A percentile compares a stretch with the other conserved stretches of the same genome.
These are phyloP conservation scores for Pseudogymnoascus sp. DNA, from an alignment of 2,329 filamentous ascomycete species.

Conservation along the genomic window DNA sequence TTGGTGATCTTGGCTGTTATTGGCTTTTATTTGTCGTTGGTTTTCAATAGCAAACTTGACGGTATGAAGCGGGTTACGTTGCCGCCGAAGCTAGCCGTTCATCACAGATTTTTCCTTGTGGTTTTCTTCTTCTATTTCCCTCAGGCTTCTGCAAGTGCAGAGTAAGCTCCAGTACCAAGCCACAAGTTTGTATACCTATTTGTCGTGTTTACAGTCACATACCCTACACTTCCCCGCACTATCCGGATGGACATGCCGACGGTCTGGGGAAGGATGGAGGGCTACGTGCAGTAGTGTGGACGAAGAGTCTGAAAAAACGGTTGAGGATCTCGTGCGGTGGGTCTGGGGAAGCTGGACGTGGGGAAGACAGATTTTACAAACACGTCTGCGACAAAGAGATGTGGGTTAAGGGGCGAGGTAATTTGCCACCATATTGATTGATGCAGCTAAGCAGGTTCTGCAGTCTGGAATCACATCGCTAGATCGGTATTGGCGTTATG, in stretches of 20 bases:
- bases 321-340: neutral
- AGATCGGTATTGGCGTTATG: neutral
- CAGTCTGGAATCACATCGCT: neutral
- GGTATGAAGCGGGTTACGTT: neutral
- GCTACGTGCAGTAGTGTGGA: neutral
- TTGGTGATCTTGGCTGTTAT: neutral
- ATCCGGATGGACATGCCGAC: neutral
- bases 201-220: neutral
- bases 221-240: conserved; percentile 1
- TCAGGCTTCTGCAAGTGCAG: neutral
- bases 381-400: neutral
- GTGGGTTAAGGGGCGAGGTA: neutral
- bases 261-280: neutral
- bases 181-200: neutral
- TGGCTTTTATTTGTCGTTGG: neutral
- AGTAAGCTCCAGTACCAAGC: neutral
- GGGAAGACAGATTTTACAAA: neutral
- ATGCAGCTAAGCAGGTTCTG: neutral
- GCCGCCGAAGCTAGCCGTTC: neutral
- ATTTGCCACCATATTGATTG: conserved; percentile 5
- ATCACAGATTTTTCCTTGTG: neutral
- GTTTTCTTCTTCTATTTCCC: neutral
- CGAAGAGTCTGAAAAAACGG: neutral
- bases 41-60: neutral
- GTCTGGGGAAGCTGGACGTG: neutral